Conservation (phyloP, 257 asterid species). For the Ocimum tenuiflorum region DNA sequence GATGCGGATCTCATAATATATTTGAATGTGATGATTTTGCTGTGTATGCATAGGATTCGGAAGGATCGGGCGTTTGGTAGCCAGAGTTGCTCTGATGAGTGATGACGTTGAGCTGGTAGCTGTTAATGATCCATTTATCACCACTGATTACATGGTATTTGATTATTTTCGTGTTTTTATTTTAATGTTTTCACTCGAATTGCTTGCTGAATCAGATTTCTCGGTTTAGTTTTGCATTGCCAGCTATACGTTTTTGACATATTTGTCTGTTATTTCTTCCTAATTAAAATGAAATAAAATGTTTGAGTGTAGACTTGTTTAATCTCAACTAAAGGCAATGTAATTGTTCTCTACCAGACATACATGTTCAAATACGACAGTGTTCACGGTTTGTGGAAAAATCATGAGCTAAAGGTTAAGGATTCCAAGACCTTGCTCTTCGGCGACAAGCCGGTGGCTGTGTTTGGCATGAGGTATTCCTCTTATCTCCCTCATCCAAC, state of each 20-base stretch:
- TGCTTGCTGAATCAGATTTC: too few species aligned
- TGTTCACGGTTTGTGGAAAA: slow-evolving; percentile 80
- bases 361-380: slow-evolving; percentile 87
- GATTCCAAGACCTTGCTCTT: slow-evolving; percentile 76
- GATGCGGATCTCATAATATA: too few species aligned
- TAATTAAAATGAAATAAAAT: too few species aligned
- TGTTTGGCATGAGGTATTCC: slow-evolving; percentile 44
- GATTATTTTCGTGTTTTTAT: too few species aligned
- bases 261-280: too few species aligned
- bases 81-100: slow-evolving; percentile 68
- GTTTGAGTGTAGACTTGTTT: too few species aligned
- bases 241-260: too few species aligned
- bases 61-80: slow-evolving; percentile 85
- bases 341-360: slow-evolving; percentile 50
- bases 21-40: too few species aligned
- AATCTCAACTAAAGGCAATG: too few species aligned
- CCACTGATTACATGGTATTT: slow-evolving; percentile 73
- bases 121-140: slow-evolving; percentile 73
- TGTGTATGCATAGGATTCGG: slow-evolving; percentile 48
- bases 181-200: too few species aligned
- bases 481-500: too few species aligned
- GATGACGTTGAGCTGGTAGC: slow-evolving; percentile 87
- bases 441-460: slow-evolving; percentile 61
- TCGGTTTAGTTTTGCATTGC: too few species aligned
- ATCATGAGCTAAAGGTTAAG: slow-evolving; percentile 59